Evolutionary conservation across 2,329 filamentous ascomycete species (phyloP).

Genomic region (Penicillium aurantiogriseum): DNA sequence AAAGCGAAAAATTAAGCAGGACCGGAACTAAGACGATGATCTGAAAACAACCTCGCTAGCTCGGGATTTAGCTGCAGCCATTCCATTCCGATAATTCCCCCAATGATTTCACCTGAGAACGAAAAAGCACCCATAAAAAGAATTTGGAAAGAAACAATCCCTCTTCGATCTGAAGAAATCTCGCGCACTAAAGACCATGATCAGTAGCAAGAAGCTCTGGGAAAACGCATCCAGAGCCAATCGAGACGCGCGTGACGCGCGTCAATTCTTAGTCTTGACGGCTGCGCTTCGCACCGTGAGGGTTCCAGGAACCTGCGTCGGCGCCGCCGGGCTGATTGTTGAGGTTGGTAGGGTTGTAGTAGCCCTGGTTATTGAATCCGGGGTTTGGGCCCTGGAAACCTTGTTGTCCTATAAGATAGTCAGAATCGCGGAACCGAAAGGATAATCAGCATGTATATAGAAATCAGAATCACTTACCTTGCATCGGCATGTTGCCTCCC

Average conservation of each 20-base stretch:
- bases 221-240: neutral
- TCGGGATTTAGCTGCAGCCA: neutral
- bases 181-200: neutral
- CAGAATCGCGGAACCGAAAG: constrained; percentile 7
- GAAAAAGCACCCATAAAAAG: neutral
- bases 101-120: neutral
- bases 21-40: neutral
- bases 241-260: too few relatives aligned
- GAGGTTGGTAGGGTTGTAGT: constrained; percentile 42
- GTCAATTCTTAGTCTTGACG: constrained; percentile 59
- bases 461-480: constrained; percentile 41
- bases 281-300: constrained; percentile 76
- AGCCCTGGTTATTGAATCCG: constrained; percentile 19
- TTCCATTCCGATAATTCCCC: neutral
- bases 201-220: neutral
- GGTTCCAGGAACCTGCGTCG: constrained; percentile 68
- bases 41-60: neutral
- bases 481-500: constrained; percentile 49
- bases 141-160: neutral
- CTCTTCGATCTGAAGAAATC: neutral
- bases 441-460: neutral
- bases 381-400: constrained; percentile 66
- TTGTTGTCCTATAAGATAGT: constrained; percentile 34
- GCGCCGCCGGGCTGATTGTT: constrained; percentile 21
- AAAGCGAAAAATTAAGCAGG: neutral